A percentile compares a stretch with the other conserved stretches of the same genome.
phyloP scores from a whole-genome alignment of 108 stramenopile species.

The Skeletonema costatum region DNA sequence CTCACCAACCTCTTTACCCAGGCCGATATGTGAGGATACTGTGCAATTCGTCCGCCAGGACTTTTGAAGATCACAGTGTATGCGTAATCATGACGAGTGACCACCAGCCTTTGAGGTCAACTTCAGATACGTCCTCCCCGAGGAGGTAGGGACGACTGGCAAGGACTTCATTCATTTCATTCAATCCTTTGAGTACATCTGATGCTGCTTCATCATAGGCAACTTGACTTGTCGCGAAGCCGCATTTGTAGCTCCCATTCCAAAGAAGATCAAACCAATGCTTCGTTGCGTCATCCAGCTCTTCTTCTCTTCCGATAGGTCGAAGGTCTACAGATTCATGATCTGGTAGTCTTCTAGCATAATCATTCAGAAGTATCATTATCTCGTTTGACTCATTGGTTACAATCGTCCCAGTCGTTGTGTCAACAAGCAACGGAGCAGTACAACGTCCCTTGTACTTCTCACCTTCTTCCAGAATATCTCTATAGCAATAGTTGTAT shows the following conservation, averaged over 20 bases:
- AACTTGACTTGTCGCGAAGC: constrained; percentile 82
- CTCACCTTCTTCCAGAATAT: constrained; percentile 39
- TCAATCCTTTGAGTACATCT: constrained; percentile 70
- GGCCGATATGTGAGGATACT: constrained; percentile 44
- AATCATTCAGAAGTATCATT: constrained; percentile 78
- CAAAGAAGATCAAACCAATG: constrained; percentile 84
- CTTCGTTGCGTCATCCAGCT: constrained; percentile 72
- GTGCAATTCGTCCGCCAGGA: constrained; percentile 58
- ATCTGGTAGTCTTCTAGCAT: constrained; percentile 35
- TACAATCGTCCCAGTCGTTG: constrained; percentile 70
- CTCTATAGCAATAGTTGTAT: constrained; percentile 54
- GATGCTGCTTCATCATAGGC: constrained; percentile 76
- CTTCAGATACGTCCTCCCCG: constrained; percentile 67
- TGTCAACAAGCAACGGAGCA: constrained; percentile 88
- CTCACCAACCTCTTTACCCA: constrained; percentile 47
- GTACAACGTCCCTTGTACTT: constrained; percentile 82
- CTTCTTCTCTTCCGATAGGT: constrained; percentile 60
- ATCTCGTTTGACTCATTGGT: constrained; percentile 91
- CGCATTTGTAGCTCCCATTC: constrained; percentile 89
- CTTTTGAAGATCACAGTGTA: constrained; percentile 82
- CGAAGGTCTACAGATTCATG: constrained; percentile 61
- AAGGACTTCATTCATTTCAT: constrained; percentile 57
- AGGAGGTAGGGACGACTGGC: constrained; percentile 54
- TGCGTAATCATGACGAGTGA: constrained; percentile 79
- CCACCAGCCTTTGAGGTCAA: constrained; percentile 74